Conservation (phyloP, 805 yeast species). For the Saccharomycopsis vini region DNA sequence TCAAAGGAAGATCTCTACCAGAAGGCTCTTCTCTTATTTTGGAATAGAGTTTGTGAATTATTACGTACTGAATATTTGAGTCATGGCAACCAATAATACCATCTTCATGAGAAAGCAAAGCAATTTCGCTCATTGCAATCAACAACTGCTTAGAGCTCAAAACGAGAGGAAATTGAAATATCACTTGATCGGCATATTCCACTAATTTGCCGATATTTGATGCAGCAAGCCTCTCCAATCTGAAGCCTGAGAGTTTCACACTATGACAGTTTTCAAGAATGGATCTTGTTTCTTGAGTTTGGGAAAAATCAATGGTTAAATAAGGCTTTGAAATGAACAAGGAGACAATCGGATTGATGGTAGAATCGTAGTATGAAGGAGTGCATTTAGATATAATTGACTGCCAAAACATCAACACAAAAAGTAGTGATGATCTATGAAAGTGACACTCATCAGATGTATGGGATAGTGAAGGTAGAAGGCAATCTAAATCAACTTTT, state of each 20-base stretch:
- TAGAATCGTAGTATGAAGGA: slow-evolving; percentile 8
- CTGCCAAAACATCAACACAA: slow-evolving; percentile 16
- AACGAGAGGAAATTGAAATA: slow-evolving; percentile 16
- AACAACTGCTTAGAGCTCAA: slow-evolving; percentile 14
- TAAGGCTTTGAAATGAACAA: slow-evolving; percentile 15
- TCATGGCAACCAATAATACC: slow-evolving; percentile 9
- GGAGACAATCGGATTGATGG: slow-evolving; percentile 9
- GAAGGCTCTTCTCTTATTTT: slow-evolving; percentile 5
- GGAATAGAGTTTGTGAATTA: slow-evolving; percentile 2
- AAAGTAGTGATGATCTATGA: slow-evolving; percentile 11
- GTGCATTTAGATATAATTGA: slow-evolving; percentile 8
- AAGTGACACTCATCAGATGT: slow-evolving; percentile 2
- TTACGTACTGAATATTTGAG: slow-evolving; percentile 5
- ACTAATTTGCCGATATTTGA: slow-evolving; percentile 5
- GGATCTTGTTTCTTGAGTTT: slow-evolving; percentile 5
- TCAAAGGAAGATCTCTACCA: not conserved
- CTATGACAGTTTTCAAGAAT: slow-evolving; percentile 16
- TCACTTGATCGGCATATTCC: slow-evolving; percentile 7
- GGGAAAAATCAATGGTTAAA: slow-evolving; percentile 11
- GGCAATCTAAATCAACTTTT: slow-evolving; percentile 2
- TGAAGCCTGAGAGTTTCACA: slow-evolving; percentile 13
- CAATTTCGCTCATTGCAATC: slow-evolving; percentile 7
- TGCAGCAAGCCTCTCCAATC: slow-evolving; percentile 10
- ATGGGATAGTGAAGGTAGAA: no score
- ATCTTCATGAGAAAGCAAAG: slow-evolving; percentile 6